Conservation (phyloP, 164 flowering plant species). For the Kingdonia uniflora region DNA sequence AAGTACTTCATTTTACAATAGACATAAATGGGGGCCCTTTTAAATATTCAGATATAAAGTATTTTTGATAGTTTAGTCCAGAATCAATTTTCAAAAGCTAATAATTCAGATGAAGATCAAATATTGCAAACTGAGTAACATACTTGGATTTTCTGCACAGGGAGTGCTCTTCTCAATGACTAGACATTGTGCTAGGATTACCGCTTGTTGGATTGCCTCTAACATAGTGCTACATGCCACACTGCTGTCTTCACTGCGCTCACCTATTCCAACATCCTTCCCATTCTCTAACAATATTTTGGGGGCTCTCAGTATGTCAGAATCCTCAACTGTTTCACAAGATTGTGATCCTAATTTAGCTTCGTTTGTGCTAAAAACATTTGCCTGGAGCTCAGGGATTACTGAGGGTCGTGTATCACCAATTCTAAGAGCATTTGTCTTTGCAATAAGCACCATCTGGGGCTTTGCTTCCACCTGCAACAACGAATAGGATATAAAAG, state of each 20-base stretch:
- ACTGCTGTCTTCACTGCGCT: constrained; percentile 12
- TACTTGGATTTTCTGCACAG: constrained; percentile 71
- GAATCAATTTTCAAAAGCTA: too few relatives aligned
- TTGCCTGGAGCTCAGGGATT: constrained; percentile 9
- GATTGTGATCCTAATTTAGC: constrained; percentile 14
- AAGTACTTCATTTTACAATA: too few relatives aligned
- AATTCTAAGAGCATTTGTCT: constrained; percentile 16
- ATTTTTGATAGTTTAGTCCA: too few relatives aligned
- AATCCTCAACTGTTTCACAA: constrained; percentile 27
- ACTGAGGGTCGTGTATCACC: constrained; percentile 8
- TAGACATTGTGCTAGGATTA: constrained; percentile 67
- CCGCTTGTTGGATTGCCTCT: constrained; percentile 56
- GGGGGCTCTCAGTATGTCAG: constrained; percentile 69
- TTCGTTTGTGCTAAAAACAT: constrained; percentile 14
- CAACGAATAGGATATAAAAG: constrained; percentile 2
- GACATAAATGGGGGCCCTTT: too few relatives aligned
- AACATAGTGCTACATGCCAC: constrained; percentile 15
- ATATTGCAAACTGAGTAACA: constrained; percentile 14
- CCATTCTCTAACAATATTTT: constrained; percentile 33
- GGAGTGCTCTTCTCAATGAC: constrained; percentile 50
- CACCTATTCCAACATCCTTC: constrained; percentile 14
- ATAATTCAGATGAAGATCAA: neutral
- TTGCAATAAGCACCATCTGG: constrained; percentile 61
- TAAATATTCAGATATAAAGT: too few relatives aligned
- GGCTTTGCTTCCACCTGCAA: constrained; percentile 67